Base-by-base conservation (phyloP, 108 stramenopile genomes). In the Phaeodactylum tricornutum region DNA sequence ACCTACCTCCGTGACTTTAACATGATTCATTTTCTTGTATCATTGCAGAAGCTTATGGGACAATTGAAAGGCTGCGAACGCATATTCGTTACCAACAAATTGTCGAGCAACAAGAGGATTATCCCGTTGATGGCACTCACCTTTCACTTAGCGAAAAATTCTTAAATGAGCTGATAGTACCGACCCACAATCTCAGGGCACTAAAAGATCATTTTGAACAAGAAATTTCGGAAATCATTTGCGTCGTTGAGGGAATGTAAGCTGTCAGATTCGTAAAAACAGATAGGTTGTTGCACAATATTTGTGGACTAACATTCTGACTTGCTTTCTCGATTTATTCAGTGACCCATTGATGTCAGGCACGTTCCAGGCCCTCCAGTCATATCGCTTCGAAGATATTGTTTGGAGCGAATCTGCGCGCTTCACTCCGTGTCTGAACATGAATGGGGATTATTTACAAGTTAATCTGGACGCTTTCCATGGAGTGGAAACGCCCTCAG, bases 341-440 rank as follows among this genome's bases (percentile, higher is more conserved):
- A n/a, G n/a, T 53, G 67, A 72, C 53, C 77, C 84, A 12, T 55
- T 75, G 41, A 47, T 62, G 17, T 69, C 64, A 0, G 81, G 76
- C 30, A 75, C 76, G n/a, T 82, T 87, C 44, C 77, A 84, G 50
- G 80, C 85, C 12, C 31, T 84, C 23, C 85, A 92, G 45, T 69
- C 67, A 1, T 87, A 92, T 62, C 77, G 68, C 32, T 44, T 60
- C 19, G 81, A 82, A 19, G 84, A 92, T 51, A 81, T 92, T 51
- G 75, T 62, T 28, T 92, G 74, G 58, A 46, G 43, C n/a, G 23
- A 42, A 3, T 19, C 29, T 43, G 40, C 53, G 15, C 7, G 20
- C n/a, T 55, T 43, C 40, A 6, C 31, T 7, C 53, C 53, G 15
- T 55, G 53, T 29, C 41, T 55, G 2, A n/a, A 43, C 26, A 20